Base-by-base conservation (phyloP, 2,329 filamentous ascomycete genomes). In the Chalaropsis thielavioides region DNA sequence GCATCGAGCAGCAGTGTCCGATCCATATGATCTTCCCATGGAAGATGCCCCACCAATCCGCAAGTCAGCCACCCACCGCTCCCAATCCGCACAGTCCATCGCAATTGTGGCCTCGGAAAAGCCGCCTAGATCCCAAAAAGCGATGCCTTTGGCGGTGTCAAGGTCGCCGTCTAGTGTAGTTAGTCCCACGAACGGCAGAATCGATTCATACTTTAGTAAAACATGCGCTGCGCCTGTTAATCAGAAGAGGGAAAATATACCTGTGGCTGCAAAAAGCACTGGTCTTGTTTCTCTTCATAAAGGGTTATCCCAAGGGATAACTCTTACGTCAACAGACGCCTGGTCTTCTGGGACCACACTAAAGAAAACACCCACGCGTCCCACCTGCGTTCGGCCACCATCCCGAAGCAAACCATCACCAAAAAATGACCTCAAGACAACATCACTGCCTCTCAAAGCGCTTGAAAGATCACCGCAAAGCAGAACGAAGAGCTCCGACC, bases 11-110 rank as follows among this genome's bases (percentile, higher is more conserved):
- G 40, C 59, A 5, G 60, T 60, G 3, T 67, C 62, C 4, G 66
- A 67, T 27, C 63, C 54, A 46, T 67, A 64, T 49, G 66, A 67
- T 35, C 46, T 67, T 35, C 66, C 66, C 35, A 67, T 67, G 66
- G 49, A 62, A 19, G 66, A 67, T 64, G 66, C 66, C 22, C 66
- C 66, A n/a, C 59, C 66, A 5, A 24, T 59, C 17, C 22, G 41
- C n/a, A 63, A 49, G n/a, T 11, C 43, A 11, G 41, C 51, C 15
- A 54, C 35, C 46, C 22, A 19, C 40, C 19, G 31, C 24, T 7
- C n/a, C 51, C 15, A 31, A 24, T 49, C 6, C 22, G 43, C 11
- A 44, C 49, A 15, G 17, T 17, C 51, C 3, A 7, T 44, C 15
- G 10, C 54, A 49, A 35, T 11, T 15, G 19, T 51, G 27, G 4